A percentile compares a stretch with the other conserved stretches of the same genome.
phyloP scores from a whole-genome alignment of 2,329 filamentous ascomycete species.

The Aspergillus piperis region DNA sequence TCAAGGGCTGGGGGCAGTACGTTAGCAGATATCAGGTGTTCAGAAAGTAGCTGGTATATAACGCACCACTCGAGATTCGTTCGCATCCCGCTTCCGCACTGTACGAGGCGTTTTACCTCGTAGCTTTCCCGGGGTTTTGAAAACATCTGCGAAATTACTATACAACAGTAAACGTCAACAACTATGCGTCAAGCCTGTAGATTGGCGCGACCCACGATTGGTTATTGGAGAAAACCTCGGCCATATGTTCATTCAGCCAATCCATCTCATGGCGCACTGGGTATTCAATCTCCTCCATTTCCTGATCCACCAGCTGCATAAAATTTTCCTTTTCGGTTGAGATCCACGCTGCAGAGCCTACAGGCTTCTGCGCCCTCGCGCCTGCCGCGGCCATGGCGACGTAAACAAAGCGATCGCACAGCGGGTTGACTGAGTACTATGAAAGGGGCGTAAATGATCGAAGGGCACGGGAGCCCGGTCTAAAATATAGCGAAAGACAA shows the following conservation, averaged over 20 bases:
- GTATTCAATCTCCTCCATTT: constrained; percentile 90
- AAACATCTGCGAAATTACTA: constrained; percentile 91
- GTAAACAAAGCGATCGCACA: constrained; percentile 38
- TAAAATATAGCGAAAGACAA: background rate
- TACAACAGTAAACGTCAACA: constrained; percentile 31
- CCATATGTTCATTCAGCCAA: constrained; percentile 99
- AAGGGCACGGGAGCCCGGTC: constrained; percentile 13
- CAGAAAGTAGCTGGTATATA: background rate
- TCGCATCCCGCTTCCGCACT: constrained; percentile 44
- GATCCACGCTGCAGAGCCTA: constrained; percentile 85
- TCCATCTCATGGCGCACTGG: constrained; percentile 92
- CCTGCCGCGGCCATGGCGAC: constrained; percentile 40
- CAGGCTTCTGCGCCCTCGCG: constrained; percentile 52
- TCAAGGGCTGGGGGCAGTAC: constrained; percentile 42
- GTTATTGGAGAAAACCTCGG: constrained; percentile 83
- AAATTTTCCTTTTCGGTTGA: constrained; percentile 79
- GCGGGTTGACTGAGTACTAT: constrained; percentile 1
- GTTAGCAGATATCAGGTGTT: constrained; percentile 9
- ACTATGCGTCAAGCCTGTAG: constrained; percentile 2
- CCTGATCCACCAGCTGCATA: constrained; percentile 71
- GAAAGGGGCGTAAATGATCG: background rate
- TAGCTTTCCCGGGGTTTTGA: constrained; percentile 66
- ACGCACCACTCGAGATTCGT: constrained; percentile 49
- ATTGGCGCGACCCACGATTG: constrained; percentile 67
- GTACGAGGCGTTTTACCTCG: constrained; percentile 52